These are phyloP conservation scores for Paxillus involutus DNA, from an alignment of 768 basidiomycete genomes.

Conservation along the genomic window DNA sequence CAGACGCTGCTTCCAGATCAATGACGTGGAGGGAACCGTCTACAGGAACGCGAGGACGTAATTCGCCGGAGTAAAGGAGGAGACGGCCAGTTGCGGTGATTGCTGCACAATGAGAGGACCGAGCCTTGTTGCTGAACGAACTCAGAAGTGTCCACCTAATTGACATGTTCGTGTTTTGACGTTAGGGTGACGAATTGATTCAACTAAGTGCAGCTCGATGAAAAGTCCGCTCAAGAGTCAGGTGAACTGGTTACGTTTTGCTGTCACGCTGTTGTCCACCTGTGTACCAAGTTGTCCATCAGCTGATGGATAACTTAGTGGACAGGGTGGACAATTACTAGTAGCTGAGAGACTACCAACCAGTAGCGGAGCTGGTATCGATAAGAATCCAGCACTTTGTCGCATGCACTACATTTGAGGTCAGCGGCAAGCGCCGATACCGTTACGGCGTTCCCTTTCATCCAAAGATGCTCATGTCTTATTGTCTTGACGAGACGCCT, in stretches of 20 bases:
- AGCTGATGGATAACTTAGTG: too few relatives aligned
- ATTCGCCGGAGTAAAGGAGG: conserved; percentile 45
- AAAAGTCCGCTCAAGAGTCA: background rate
- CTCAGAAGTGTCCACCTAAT: conserved; percentile 30
- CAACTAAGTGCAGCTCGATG: background rate
- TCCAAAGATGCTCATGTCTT: conserved; percentile 3
- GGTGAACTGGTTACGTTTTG: background rate
- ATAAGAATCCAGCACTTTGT: too few relatives aligned
- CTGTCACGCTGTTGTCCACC: too few relatives aligned
- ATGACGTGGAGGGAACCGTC: conserved; percentile 31
- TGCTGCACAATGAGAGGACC: conserved; percentile 44
- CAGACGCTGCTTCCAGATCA: conserved; percentile 15
- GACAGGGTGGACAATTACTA: too few relatives aligned
- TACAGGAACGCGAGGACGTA: conserved; percentile 41
- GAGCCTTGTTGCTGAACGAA: conserved; percentile 20
- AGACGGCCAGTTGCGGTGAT: conserved; percentile 28
- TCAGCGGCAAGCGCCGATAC: background rate
- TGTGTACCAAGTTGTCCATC: too few relatives aligned
- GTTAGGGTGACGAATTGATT: too few relatives aligned
- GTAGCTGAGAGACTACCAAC: background rate
- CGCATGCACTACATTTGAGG: too few relatives aligned
- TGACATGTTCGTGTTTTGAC: conserved; percentile 8
- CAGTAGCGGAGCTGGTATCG: background rate
- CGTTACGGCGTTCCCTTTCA: conserved; percentile 4
- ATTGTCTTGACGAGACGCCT: conserved; percentile 3